These are phyloP conservation scores for Mycena vitilis DNA, from an alignment of 768 basidiomycete species.

Conservation along the genomic window DNA sequence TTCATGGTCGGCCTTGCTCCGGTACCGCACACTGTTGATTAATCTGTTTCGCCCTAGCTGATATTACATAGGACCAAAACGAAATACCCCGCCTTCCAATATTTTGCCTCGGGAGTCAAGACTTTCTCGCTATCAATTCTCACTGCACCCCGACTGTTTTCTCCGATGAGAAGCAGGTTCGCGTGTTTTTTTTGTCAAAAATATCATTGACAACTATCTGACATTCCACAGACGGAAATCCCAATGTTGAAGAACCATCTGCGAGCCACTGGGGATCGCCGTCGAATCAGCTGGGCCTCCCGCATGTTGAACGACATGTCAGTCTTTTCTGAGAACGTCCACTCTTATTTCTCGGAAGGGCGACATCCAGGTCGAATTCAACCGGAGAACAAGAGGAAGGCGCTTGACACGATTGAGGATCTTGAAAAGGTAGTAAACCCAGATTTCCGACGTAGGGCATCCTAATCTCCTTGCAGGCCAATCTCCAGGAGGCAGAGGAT, in stretches of 20 bases:
- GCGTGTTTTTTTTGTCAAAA: no score
- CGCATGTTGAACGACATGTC: background rate
- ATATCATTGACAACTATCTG: no score
- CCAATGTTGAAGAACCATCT: background rate
- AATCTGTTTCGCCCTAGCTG: no score
- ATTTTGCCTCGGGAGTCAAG: slow-evolving; percentile 10
- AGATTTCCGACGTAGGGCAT: no score
- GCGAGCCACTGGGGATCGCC: background rate
- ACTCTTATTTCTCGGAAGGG: slow-evolving; percentile 11
- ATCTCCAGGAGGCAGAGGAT: no score
- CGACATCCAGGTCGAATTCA: background rate
- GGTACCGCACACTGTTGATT: background rate
- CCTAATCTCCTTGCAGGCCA: no score
- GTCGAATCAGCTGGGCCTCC: slow-evolving; percentile 3
- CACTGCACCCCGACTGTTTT: no score
- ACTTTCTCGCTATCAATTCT: no score
- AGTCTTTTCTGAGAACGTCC: background rate
- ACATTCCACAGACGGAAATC: slow-evolving; percentile 17
- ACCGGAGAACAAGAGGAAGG: background rate
- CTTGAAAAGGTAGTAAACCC: background rate
- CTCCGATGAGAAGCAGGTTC: no score
- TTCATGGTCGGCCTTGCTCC: background rate
- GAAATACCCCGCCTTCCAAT: background rate
- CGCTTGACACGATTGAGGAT: background rate
- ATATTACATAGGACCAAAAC: no score